Base-by-base conservation (phyloP, 2,329 filamentous ascomycete species). In the Penicillium sp. region DNA sequence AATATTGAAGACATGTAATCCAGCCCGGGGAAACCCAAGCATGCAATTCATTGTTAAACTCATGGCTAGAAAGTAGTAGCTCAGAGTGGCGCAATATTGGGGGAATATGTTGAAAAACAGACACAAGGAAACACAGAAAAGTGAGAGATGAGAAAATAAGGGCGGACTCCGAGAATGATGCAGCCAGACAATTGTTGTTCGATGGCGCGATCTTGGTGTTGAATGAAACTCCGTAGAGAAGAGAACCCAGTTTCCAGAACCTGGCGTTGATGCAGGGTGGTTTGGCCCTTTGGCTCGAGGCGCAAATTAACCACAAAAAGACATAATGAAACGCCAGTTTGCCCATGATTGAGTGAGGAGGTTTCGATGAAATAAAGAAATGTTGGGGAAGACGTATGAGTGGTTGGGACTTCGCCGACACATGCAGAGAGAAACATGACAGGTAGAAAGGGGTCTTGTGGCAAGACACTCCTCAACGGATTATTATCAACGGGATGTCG, bases 271-370 rank as follows among this genome's bases (percentile, higher is more conserved):
- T 42, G 31, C 6, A 47, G 10, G 13, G 46, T 51, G 51, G 50
- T 39, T 48, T 52, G 44, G 42, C 37, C 31, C 25, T 39, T 48
- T 52, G 44, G 42, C 37, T 38, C 25, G 21, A 18, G n/a, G 44
- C 42, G 10, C 42, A 52, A 52, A 42, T 35, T 12, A 48, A 48
- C 50, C 44, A 52, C 27, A 6, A 25, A 50, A 31, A 50, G 18
- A 37, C 39, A 50, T 23, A 40, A 15, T 12, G 4, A 49, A 57
- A 61, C 57, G 59, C 59, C 57, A 49, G 53, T 18, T 44, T 47
- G 34, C 40, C 39, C 54, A 60, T 52, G 55, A 37, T 54, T 56
- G 53, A 54, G 57, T 29, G 29, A 56, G 41, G 54, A 49, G 27
- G 41, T 51, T 39, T 50, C 29, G 49, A 46, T 50, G 38, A n/a